Evolutionary conservation across 441 rosid genomes (phyloP).

Genomic region (Adansonia grandidieri): DNA sequence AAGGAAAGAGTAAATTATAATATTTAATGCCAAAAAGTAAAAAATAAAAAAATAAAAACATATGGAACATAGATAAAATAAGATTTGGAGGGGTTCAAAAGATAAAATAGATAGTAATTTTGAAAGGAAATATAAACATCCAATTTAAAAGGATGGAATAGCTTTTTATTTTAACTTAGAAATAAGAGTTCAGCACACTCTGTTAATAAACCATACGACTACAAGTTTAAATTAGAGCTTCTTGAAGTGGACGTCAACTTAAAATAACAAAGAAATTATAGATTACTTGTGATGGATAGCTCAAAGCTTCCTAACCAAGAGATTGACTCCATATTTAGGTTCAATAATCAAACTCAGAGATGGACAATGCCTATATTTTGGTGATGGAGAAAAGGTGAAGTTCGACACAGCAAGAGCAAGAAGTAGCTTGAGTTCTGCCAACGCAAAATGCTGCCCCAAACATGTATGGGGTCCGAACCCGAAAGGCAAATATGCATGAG

Average conservation of each 20-base stretch:
- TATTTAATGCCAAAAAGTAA: no score
- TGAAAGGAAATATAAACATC: no score
- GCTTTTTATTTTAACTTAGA: no score
- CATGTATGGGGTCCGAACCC: constrained; percentile 66
- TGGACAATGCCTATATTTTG: constrained; percentile 58
- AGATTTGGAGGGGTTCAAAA: no score
- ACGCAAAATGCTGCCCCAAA: constrained; percentile 66
- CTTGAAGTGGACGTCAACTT: background rate
- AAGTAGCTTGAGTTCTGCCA: constrained; percentile 62
- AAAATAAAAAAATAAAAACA: no score
- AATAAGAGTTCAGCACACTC: no score
- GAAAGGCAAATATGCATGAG: constrained; percentile 60
- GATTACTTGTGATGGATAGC: background rate
- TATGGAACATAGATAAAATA: no score
- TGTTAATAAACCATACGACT: no score
- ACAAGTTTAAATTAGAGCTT: no score
- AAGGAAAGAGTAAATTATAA: no score
- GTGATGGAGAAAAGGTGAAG: constrained; percentile 59
- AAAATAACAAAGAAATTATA: background rate
- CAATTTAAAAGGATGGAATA: no score
- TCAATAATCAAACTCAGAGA: constrained; percentile 55
- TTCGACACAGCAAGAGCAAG: constrained; percentile 48
- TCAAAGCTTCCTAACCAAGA: constrained; percentile 37
- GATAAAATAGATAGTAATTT: no score
- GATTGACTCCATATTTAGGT: constrained; percentile 60